Evolutionary conservation across 805 yeast genomes (phyloP), one percentile per base, ranked within the genome.

Genomic region (Teunomyces funiuensis): DNA sequence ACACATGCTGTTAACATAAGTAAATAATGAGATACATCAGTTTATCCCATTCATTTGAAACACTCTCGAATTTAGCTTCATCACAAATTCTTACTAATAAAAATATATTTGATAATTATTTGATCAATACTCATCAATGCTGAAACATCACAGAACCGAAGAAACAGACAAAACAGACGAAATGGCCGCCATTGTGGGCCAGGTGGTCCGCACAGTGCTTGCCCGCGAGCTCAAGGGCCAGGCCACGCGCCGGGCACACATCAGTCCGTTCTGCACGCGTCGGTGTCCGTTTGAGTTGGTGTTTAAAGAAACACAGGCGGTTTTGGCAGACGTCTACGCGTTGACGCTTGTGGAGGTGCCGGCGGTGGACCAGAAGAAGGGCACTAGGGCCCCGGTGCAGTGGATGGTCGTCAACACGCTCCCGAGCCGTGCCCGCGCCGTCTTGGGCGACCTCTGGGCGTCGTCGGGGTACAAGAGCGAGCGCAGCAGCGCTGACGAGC

Each of bases 391-490:
- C 28, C 47, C 40, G 15, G 28, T 39, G 29, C 59, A 61, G 16
- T 47, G 47, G 39, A 41, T 41, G 14, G 37, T 69, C 14, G 52
- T 60, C 7, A 56, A 49, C 30, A 33, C 45, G 29, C 52, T 69
- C 29, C 44, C 46, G 2, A 20, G 39, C 2, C 43, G 45, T 10
- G 55, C 65, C 6, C 52, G 50, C 23, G 36, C 28, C 1, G 47
- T 64, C 0, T 55, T 68, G 16, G 52, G 59, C 13, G 53, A 58
- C 29, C 47, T 66, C 4, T 61, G 65, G 63, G 23, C n/a, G 7
- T 9, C 18, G 6, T 16, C 33, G 18, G 25, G 31, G 8, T 18
- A 13, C 19, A n/a, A 11, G 18, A 10, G 17, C 13, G 25, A 11
- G 14, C 15, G 31, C 17, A 19, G 23, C 17, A 36, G 31, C 7